These are phyloP conservation scores for Umbelopsis isabellina DNA, from an alignment of 192 early-diverging fungal genomes.

Conservation along the genomic window DNA sequence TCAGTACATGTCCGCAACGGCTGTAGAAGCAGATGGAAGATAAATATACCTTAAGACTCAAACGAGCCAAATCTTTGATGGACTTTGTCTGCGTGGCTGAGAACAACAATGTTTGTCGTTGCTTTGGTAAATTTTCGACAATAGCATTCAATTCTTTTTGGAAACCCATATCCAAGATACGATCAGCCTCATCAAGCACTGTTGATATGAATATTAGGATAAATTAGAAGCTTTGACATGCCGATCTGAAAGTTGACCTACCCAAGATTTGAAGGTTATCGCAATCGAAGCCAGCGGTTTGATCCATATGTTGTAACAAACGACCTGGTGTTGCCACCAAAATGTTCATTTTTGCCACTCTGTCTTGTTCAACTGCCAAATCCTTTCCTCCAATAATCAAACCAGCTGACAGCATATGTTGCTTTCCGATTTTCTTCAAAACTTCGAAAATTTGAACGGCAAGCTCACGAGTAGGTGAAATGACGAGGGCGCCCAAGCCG, in stretches of 20 bases:
- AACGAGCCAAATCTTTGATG: constrained; percentile 90
- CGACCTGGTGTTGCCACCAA: constrained; percentile 82
- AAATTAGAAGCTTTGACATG: not conserved
- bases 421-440: constrained; percentile 69
- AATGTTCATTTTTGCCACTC: constrained; percentile 80
- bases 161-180: constrained; percentile 89
- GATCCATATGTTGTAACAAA: constrained; percentile 88
- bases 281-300: constrained; percentile 90
- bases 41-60: constrained; percentile 68
- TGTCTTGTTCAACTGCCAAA: constrained; percentile 76
- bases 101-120: constrained; percentile 93
- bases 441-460: constrained; percentile 95
- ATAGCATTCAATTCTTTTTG: constrained; percentile 82
- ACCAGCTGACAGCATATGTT: constrained; percentile 88
- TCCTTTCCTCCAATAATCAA: constrained; percentile 95
- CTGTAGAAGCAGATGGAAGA: not conserved
- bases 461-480: constrained; percentile 84
- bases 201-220: not conserved
- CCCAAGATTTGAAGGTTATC: constrained; percentile 73
- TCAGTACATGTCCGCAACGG: not conserved
- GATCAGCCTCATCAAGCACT: constrained; percentile 86
- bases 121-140: constrained; percentile 77
- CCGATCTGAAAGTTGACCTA: constrained; percentile 31
- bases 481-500: constrained; percentile 81
- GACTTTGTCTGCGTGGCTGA: constrained; percentile 98